These are phyloP conservation scores for Chytriomyces sp. DNA, from an alignment of 192 early-diverging fungal species.

Conservation along the genomic window DNA sequence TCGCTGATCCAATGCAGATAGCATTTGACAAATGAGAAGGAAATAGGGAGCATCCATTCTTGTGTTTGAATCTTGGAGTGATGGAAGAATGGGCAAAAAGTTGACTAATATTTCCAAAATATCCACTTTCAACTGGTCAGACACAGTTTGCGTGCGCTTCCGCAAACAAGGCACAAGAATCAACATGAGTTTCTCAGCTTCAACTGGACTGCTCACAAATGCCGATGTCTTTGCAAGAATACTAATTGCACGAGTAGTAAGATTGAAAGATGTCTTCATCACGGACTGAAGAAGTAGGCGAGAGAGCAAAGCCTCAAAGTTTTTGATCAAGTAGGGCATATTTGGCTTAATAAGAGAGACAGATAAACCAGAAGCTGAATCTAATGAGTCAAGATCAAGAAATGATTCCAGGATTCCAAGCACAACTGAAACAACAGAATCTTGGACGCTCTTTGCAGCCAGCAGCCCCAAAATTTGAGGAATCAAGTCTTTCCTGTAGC, in stretches of 20 bases:
- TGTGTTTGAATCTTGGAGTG: conserved; percentile 23
- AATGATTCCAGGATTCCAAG: conserved; percentile 68
- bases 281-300: conserved; percentile 32
- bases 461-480: conserved; percentile 72
- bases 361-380: conserved; percentile 40
- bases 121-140: conserved; percentile 80
- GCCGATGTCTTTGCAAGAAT: conserved; percentile 77
- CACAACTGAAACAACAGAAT: conserved; percentile 69
- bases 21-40: conserved; percentile 66
- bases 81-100: conserved; percentile 78
- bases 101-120: conserved; percentile 66
- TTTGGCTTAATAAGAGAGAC: conserved; percentile 53
- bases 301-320: conserved; percentile 58
- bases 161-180: conserved; percentile 84
- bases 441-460: conserved; percentile 77
- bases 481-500: conserved; percentile 67
- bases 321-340: conserved; percentile 58
- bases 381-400: conserved; percentile 45
- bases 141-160: conserved; percentile 66
- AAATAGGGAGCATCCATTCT: conserved; percentile 58
- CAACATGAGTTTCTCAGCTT: conserved; percentile 71
- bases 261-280: conserved; percentile 30
- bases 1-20: conserved; percentile 65
- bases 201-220: conserved; percentile 68
- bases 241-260: conserved; percentile 67